Conservation (phyloP, 805 yeast species). For the Myxozyma lipomycoides region DNA sequence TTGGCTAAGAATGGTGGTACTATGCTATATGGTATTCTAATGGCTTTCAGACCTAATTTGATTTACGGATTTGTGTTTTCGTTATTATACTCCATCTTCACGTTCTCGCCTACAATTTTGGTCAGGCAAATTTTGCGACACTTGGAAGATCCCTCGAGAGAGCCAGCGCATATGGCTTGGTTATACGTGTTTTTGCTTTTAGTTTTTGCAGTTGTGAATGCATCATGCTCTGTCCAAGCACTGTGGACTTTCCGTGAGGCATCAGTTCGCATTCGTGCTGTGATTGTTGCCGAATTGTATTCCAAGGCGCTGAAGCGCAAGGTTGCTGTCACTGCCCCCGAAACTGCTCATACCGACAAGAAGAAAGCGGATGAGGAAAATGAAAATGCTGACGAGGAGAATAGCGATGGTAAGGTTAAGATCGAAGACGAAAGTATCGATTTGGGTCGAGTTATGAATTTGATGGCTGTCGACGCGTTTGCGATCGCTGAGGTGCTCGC, state of each 20-base stretch:
- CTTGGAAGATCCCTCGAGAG: slow-evolving; percentile 63
- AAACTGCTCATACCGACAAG: slow-evolving; percentile 17
- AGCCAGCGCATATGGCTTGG: slow-evolving; percentile 79
- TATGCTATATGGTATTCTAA: slow-evolving; percentile 18
- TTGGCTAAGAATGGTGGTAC: slow-evolving; percentile 13
- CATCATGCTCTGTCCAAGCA: slow-evolving; percentile 70
- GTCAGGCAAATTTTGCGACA: slow-evolving; percentile 77
- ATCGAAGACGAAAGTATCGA: slow-evolving; percentile 47
- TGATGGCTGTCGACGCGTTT: slow-evolving; percentile 93
- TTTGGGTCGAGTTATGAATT: slow-evolving; percentile 86
- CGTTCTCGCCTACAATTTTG: slow-evolving; percentile 74
- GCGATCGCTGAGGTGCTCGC: slow-evolving; percentile 92
- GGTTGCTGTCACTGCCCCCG: slow-evolving; percentile 26
- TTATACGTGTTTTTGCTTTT: slow-evolving; percentile 74
- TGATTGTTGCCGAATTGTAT: slow-evolving; percentile 86
- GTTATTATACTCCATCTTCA: slow-evolving; percentile 39
- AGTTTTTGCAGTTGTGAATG: slow-evolving; percentile 53
- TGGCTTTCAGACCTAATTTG: slow-evolving; percentile 6
- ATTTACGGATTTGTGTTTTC: slow-evolving; percentile 19
- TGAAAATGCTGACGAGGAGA: slow-evolving; percentile 10
- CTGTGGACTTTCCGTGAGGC: slow-evolving; percentile 86
- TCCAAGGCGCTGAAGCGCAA: slow-evolving; percentile 87
- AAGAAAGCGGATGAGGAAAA: slow-evolving; percentile 9
- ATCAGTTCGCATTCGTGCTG: slow-evolving; percentile 82
- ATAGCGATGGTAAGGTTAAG: slow-evolving; percentile 27